phyloP scores from a whole-genome alignment of 805 yeast genomes.

The Yarrowia sp. region DNA sequence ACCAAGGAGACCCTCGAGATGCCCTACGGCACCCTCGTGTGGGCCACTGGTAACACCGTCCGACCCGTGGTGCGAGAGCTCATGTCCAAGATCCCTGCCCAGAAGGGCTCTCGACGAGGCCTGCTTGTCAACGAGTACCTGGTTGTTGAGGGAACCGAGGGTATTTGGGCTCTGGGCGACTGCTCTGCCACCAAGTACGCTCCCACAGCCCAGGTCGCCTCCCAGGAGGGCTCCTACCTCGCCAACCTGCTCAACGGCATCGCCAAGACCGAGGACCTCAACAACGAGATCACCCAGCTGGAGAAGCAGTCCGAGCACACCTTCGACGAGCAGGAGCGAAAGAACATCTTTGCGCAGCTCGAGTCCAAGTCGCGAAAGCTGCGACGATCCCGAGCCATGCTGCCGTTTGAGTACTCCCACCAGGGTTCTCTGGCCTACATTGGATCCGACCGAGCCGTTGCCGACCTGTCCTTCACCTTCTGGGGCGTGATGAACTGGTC shows the following conservation, averaged over 20 bases:
- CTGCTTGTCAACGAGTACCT: conserved; percentile 78
- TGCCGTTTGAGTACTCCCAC: conserved; percentile 76
- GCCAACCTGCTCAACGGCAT: conserved; percentile 65
- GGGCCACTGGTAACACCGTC: conserved; percentile 98
- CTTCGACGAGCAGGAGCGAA: conserved; percentile 37
- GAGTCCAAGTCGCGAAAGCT: conserved; percentile 46
- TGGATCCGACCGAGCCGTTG: conserved; percentile 89
- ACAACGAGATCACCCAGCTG: conserved; percentile 42
- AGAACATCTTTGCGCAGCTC: conserved; percentile 46
- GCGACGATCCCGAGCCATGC: conserved; percentile 40
- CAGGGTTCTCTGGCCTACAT: conserved; percentile 93
- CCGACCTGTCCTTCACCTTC: conserved; percentile 68
- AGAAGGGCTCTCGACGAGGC: conserved; percentile 86
- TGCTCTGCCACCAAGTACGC: conserved; percentile 87
- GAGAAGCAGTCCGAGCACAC: conserved; percentile 38
- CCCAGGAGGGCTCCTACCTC: conserved; percentile 85
- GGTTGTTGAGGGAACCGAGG: conserved; percentile 76
- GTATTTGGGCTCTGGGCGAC: conserved; percentile 89
- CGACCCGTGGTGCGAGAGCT: conserved; percentile 70
- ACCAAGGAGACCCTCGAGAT: conserved; percentile 56
- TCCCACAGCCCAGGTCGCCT: conserved; percentile 97
- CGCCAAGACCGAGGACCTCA: conserved; percentile 40
- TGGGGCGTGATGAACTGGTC: conserved; percentile 56
- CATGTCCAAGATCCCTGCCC: conserved; percentile 62
- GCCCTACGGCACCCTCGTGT: conserved; percentile 89